Evolutionary conservation across 805 yeast genomes (phyloP), one percentile per base, ranked within the genome.

Genomic region (Sugiyamaella chiloensis): DNA sequence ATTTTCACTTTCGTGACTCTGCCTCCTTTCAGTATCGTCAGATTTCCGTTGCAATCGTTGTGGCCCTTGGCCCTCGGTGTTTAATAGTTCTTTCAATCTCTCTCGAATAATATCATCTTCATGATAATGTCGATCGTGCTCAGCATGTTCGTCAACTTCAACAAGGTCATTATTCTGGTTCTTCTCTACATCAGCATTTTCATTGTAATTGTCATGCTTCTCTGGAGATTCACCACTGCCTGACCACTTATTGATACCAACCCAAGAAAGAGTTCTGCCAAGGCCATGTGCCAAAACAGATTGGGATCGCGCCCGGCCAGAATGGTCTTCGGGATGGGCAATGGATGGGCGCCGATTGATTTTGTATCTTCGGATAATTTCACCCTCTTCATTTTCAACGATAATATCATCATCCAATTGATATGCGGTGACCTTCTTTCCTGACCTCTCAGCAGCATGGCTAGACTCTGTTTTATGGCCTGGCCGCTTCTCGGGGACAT

Each of bases 341-440:
- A 44, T 44, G 43, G 44, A 37, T 19, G 53, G 53, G 55, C 81
- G 87, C 2, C 79, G 75, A 58, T 83, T 86, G 44, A 90, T 81
- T 57, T 71, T 76, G 66, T 89, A 91, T 45, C 96, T 74, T 60
- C 96, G 80, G 40, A 93, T 71, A 47, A 93, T 79, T 57, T 91
- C 98, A 54, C 98, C 99, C 9, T 90, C 96, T 39, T 79, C 87
- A 59, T 89, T 86, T 65, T 91, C 99, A 48, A 93, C 83, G 50
- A 88, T 74, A 46, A 93, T 77, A 50, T 81, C 73, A 58, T 87
- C 81, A 60, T 83, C 93, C 34, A 87, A 73, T 64, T 84, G 85
- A 65, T 82, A 91, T 1, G 96, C 98, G 65, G 70, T 79, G 56
- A 69, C 81, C 61, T 68, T 69, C 23, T 34, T 39, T 24, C 32